Evolutionary conservation across 768 basidiomycete species (phyloP).

Genomic region (Auricularia sp.): DNA sequence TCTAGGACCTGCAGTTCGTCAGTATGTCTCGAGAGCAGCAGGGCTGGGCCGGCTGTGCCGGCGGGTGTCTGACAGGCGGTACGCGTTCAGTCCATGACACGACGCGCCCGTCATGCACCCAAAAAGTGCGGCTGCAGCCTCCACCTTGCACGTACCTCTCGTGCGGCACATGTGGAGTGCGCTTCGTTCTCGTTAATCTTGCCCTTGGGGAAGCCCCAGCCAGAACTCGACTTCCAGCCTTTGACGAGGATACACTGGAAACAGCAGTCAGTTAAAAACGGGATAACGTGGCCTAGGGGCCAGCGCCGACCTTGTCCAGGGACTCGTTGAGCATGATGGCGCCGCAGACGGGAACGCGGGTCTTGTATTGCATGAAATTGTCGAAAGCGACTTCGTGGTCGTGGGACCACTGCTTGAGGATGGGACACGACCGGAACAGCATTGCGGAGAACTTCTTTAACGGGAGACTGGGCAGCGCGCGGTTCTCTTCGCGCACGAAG

Average conservation of each 20-base stretch:
- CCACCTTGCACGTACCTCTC: conserved; percentile 55
- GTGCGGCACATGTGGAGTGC: conserved; percentile 71
- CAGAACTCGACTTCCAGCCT: conserved; percentile 93
- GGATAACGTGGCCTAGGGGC: neutral
- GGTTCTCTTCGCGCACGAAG: conserved; percentile 87
- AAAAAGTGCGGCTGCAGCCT: neutral
- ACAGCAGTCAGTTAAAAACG: no score
- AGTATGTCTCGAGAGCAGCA: conserved; percentile 4
- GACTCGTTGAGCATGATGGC: conserved; percentile 89
- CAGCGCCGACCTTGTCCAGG: conserved; percentile 73
- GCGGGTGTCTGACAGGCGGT: neutral
- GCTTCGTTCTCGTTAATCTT: conserved; percentile 96
- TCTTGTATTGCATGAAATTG: conserved; percentile 93
- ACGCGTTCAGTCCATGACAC: neutral
- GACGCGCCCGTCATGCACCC: neutral
- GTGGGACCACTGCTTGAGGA: conserved; percentile 72
- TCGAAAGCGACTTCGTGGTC: conserved; percentile 82
- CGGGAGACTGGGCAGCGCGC: conserved; percentile 74
- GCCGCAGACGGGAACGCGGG: conserved; percentile 92
- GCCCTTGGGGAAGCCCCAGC: conserved; percentile 99
- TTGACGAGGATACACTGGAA: conserved; percentile 89
- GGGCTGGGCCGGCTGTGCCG: neutral
- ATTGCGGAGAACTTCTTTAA: conserved; percentile 91
- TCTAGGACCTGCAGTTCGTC: conserved; percentile 64
- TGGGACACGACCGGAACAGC: conserved; percentile 76